These are phyloP conservation scores for Candida sojae DNA, from an alignment of 1,139 yeast genomes.

Conservation along the genomic window DNA sequence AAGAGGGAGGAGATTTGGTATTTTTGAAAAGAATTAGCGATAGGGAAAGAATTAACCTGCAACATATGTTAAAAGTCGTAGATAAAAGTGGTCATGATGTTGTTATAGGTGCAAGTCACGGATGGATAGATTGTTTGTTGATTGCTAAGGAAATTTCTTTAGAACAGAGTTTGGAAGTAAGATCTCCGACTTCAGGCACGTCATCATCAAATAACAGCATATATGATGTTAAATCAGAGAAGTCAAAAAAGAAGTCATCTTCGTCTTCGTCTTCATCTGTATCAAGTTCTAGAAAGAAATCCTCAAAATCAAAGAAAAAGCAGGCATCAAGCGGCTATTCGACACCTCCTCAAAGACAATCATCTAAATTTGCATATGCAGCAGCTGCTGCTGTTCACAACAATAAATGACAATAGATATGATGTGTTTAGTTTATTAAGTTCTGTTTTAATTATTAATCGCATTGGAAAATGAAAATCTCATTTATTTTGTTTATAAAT, in stretches of 20 bases:
- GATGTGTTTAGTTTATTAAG: background rate
- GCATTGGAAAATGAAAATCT: background rate
- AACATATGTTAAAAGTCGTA: constrained; percentile 37
- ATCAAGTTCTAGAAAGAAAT: constrained; percentile 3
- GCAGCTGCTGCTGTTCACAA: constrained; percentile 49
- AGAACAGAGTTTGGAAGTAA: constrained; percentile 1
- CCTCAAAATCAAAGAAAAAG: constrained; percentile 3
- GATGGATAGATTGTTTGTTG: constrained; percentile 51
- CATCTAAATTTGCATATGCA: constrained; percentile 44
- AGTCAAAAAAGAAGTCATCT: constrained; percentile 9
- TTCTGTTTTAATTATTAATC: too few relatives aligned
- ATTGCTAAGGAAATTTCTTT: constrained; percentile 38
- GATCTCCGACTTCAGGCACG: background rate
- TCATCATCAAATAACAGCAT: constrained; percentile 9
- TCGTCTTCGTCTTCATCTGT: constrained; percentile 3
- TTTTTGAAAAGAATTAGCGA: constrained; percentile 49
- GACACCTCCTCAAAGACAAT: constrained; percentile 14
- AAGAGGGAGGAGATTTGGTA: constrained; percentile 57
- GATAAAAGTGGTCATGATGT: constrained; percentile 35
- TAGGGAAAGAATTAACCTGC: constrained; percentile 22
- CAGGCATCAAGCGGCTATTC: background rate
- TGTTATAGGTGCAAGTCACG: constrained; percentile 38
- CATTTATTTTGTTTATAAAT: background rate
- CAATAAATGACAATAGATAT: constrained; percentile 1
- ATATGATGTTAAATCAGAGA: constrained; percentile 2